Percentiles rank a stretch among this genome's conserved stretches.
Evolutionary conservation across 352 stramenopile genomes (phyloP).

Genomic region (Pseudoperonospora humuli): DNA sequence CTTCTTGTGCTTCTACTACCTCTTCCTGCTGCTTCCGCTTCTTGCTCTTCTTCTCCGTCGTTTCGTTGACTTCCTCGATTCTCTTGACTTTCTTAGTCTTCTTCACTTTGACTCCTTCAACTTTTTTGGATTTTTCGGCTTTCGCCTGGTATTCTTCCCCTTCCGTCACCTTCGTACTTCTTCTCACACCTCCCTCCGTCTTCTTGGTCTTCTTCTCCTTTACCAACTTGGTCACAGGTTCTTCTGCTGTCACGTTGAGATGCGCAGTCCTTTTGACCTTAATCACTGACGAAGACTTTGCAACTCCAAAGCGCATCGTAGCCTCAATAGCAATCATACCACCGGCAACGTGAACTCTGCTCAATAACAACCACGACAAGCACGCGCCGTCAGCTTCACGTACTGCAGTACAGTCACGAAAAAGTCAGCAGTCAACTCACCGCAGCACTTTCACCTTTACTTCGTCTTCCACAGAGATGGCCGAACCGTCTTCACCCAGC

Average conservation of each 20-base stretch:
- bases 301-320: conserved; percentile 41
- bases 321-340: conserved; percentile 78
- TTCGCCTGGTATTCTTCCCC: conserved; percentile 23
- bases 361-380: conserved; percentile 5
- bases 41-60: not conserved
- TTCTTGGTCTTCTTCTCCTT: conserved; percentile 21
- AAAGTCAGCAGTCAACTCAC: conserved; percentile 13
- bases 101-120: not conserved
- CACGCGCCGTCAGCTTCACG: conserved; percentile 1
- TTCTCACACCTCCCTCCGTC: not conserved
- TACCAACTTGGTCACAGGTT: conserved; percentile 3
- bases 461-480: conserved; percentile 54
- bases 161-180: not conserved
- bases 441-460: conserved; percentile 59
- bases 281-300: conserved; percentile 2
- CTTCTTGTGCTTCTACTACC: not conserved
- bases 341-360: conserved; percentile 55
- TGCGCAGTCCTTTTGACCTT: conserved; percentile 11
- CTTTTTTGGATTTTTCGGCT: conserved; percentile 8
- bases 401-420: not conserved
- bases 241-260: conserved; percentile 9
- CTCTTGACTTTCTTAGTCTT: not conserved
- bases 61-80: not conserved
- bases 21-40: not conserved
- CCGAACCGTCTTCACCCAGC: conserved; percentile 42